Base-by-base conservation (phyloP, 768 basidiomycete species). In the Multifurca ochricompacta region DNA sequence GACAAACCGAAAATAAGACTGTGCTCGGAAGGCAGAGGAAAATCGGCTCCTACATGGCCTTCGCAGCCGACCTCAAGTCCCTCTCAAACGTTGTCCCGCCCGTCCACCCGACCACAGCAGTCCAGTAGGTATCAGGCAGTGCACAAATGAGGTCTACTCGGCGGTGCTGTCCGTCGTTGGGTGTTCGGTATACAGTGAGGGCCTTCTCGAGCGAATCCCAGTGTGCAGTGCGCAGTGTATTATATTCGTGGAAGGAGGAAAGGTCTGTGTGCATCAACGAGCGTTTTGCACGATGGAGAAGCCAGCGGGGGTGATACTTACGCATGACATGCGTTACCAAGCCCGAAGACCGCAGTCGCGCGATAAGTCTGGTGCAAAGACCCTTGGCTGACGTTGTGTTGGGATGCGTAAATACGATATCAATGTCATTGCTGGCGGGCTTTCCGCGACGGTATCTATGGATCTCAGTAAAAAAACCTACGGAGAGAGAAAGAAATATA, bases 31-130 rank as follows among this genome's bases (percentile, higher is more conserved):
- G n/a, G 40, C 25, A 2, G 28, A 37, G 34, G 14, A 19, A 27
- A 36, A 23, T 32, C 7, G 0, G 36, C n/a, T 53, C 73, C 27
- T 59, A 82, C 85, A 72, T 66, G 39, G 75, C 68, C 63, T 87
- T 87, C 2, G 85, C 85, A 78, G 82, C 87, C 13, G 79, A 69
- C 58, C 88, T 76, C 46, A 96, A 67, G 68, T 95, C 93, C 25
- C 91, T 73, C 67, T 95, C 80, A 65, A 96, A 95, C 82, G 91
- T 86, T 57, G 79, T 90, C 4, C 87, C 92, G 1, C 93, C 92
- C 5, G 85, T 86, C 93, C 93, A 97, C 48, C 94, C 93, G 25
- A 91, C 76, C 1, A 96, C 81, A 0, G 91, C 90, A 1, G 87
- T 86, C 82, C 90, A 92, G 63, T 94, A 95, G 0, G 84, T 74